Percentiles rank a stretch among this genome's conserved stretches.
These are phyloP conservation scores for Claviceps fusiformis DNA, from an alignment of 2,329 filamentous ascomycete genomes.

Conservation along the genomic window DNA sequence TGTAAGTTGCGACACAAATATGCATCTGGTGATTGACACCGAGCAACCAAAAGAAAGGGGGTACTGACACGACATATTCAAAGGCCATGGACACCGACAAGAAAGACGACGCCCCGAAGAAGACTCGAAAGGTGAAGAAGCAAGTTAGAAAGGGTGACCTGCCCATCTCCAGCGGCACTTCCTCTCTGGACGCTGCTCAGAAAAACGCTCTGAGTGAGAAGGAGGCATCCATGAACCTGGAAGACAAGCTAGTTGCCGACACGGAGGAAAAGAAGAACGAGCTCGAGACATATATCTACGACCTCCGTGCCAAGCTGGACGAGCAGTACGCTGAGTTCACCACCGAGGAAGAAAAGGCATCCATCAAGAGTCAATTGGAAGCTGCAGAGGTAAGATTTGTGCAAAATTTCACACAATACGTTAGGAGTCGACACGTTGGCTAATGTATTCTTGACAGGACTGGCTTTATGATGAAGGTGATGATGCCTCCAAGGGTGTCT, in stretches of 20 bases:
- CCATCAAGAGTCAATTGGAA: conserved; percentile 72
- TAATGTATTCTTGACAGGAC: conserved; percentile 45
- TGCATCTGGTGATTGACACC: not conserved
- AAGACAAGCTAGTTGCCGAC: conserved; percentile 95
- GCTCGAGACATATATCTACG: conserved; percentile 94
- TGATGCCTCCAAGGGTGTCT: conserved; percentile 84
- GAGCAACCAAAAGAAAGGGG: not conserved
- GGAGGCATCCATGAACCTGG: conserved; percentile 85
- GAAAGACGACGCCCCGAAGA: conserved; percentile 56
- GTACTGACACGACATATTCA: conserved; percentile 17
- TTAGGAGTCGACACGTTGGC: not conserved
- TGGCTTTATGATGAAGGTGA: conserved; percentile 98
- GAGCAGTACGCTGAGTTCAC: conserved; percentile 81
- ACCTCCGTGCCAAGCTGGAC: conserved; percentile 88
- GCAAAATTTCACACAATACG: not conserved
- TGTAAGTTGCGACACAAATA: conserved; percentile 40
- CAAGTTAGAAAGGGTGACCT: conserved; percentile 96
- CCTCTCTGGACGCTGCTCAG: conserved; percentile 55
- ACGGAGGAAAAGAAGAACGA: conserved; percentile 99
- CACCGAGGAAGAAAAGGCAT: conserved; percentile 83
- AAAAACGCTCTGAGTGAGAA: conserved; percentile 64
- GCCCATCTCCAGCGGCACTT: conserved; percentile 70
- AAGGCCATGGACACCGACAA: conserved; percentile 78
- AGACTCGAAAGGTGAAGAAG: conserved; percentile 98
- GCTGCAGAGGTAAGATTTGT: conserved; percentile 61